phyloP scores from a whole-genome alignment of 306 rosid species.

The Gastrolobium villosum region DNA sequence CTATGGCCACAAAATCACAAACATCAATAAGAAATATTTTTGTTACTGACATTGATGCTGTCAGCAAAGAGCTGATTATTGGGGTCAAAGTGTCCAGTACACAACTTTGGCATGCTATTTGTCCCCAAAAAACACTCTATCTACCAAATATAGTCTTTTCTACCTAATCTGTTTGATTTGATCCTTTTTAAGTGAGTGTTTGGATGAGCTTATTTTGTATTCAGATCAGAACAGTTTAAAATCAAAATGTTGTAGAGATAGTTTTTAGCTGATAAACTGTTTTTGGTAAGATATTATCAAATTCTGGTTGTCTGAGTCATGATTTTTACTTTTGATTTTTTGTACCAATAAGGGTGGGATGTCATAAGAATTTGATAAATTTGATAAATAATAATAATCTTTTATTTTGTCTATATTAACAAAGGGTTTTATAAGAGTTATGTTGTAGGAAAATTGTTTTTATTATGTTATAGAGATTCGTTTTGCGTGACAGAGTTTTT shows the following conservation, averaged over 20 bases:
- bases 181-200: background rate
- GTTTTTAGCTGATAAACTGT: background rate
- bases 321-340: too few species aligned
- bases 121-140: background rate
- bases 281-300: background rate
- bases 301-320: too few species aligned
- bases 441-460: too few species aligned
- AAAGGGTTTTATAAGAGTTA: too few species aligned
- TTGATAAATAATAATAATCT: too few species aligned
- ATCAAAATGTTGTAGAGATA: background rate
- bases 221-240: background rate
- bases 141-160: conserved; percentile 25
- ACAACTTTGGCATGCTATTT: conserved; percentile 8
- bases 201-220: conserved; percentile 7
- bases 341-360: too few species aligned
- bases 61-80: conserved; percentile 2
- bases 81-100: conserved; percentile 26
- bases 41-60: background rate
- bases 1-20: conserved; percentile 27
- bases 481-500: too few species aligned
- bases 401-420: too few species aligned
- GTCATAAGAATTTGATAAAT: too few species aligned
- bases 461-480: too few species aligned
- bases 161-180: conserved; percentile 10
- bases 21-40: background rate